These are phyloP conservation scores for Solanum chaucha DNA, from an alignment of 257 asterid genomes.

Conservation along the genomic window DNA sequence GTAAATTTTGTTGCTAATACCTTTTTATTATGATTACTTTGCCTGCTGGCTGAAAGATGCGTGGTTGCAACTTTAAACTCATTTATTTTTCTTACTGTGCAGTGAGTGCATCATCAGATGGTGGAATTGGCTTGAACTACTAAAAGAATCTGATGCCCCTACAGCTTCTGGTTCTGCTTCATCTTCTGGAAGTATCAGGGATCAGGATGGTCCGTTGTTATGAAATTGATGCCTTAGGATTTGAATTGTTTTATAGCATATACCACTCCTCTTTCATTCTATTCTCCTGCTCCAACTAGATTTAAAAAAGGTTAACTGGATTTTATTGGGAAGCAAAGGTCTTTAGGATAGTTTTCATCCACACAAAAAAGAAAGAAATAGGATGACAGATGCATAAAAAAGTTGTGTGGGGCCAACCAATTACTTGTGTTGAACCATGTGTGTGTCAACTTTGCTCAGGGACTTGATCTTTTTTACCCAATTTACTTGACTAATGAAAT, in stretches of 20 bases:
- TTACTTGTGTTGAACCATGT: neutral
- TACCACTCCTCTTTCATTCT: neutral
- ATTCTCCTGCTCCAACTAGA: neutral
- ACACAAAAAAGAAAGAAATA: neutral
- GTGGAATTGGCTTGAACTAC: constrained; percentile 65
- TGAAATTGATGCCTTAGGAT: neutral
- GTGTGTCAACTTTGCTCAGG: neutral
- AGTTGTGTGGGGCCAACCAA: neutral
- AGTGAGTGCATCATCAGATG: constrained; percentile 82
- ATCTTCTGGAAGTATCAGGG: constrained; percentile 26
- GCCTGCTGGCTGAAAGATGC: neutral
- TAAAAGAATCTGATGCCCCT: constrained; percentile 29
- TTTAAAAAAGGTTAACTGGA: neutral
- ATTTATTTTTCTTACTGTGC: constrained; percentile 15
- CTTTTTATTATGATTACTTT: neutral
- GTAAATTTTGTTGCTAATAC: constrained; percentile 23
- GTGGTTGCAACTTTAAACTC: neutral
- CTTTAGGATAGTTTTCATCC: neutral
- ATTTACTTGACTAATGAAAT: neutral
- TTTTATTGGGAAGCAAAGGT: neutral
- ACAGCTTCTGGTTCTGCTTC: constrained; percentile 25
- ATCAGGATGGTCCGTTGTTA: constrained; percentile 7
- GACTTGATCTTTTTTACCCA: neutral
- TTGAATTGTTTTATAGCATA: neutral
- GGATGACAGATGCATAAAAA: neutral